Evolutionary conservation across 306 rosid genomes (phyloP).

Genomic region (Prunus salicina): DNA sequence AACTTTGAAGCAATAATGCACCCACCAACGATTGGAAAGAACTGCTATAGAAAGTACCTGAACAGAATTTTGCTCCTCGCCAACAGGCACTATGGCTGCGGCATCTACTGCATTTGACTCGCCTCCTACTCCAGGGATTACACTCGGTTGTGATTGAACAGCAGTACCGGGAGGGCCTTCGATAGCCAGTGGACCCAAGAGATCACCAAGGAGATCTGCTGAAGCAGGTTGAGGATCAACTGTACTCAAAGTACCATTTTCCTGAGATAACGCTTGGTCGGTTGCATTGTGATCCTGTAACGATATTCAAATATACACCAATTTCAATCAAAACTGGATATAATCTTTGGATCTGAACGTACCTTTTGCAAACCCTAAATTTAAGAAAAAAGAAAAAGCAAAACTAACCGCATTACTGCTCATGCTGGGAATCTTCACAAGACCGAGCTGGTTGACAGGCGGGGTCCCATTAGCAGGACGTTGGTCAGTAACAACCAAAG

Average conservation of each 20-base stretch:
- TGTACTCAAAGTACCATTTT: constrained; percentile 63
- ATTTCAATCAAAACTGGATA: constrained; percentile 17
- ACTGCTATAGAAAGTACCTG: constrained; percentile 49
- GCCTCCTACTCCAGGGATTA: constrained; percentile 51
- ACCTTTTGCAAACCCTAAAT: background rate
- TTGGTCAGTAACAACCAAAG: constrained; percentile 88
- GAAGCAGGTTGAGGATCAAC: constrained; percentile 60
- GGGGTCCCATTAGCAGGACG: constrained; percentile 65
- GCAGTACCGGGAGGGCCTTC: constrained; percentile 78
- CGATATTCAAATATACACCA: constrained; percentile 13
- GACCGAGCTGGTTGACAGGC: constrained; percentile 59
- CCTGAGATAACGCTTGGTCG: constrained; percentile 47
- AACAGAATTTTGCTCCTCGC: constrained; percentile 68
- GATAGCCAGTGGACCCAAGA: constrained; percentile 91
- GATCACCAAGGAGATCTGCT: constrained; percentile 75
- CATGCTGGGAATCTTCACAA: constrained; percentile 70
- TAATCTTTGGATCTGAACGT: background rate
- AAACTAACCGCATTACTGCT: constrained; percentile 60
- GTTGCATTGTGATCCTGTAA: constrained; percentile 64
- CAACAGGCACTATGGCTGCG: constrained; percentile 88
- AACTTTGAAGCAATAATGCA: constrained; percentile 8
- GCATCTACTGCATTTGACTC: constrained; percentile 49
- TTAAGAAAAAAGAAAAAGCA: background rate
- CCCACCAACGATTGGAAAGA: background rate
- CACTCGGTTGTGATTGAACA: constrained; percentile 40